Evolutionary conservation across 305 asterid genomes (phyloP), one percentile per base, ranked within the genome.

Genomic region (Rubia occidens): DNA sequence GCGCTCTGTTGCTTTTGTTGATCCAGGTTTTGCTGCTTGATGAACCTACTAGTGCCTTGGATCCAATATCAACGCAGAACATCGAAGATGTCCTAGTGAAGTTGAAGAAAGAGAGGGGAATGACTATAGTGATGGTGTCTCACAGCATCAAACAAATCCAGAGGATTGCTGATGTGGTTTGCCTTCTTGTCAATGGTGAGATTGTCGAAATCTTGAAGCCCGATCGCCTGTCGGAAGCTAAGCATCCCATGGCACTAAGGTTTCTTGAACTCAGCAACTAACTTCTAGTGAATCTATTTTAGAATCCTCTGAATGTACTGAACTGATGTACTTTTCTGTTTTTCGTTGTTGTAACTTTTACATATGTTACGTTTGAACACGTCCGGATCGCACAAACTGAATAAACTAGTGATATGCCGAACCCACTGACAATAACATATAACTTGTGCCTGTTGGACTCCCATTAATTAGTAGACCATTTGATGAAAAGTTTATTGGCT

Each of bases 1-100:
- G 56, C 49, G 11, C 64, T 44, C 49, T 47, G 70, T 47, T 69
- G 55, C 68, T 1, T 54, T 66, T 17, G 55, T 49, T 2, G 15
- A 29, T 72, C 8, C 60, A 89, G 98, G 97, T 90, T 75, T 73
- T 92, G 83, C 79, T 92, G 56, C 83, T 92, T 54, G 98, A 92
- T 74, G 98, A 92, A 81, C 98, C 98, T 15, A 90, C 98, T 1
- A 92, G 98, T 67, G 96, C 98, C 11, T 76, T 92, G 82, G 97
- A 90, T 79, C 98, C 98, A 14, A 87, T 92, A 68, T 92, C 98
- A 60, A 88, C 91, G 20, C 98, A 90, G 75, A 85, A 92, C 81
- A 85, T 90, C 64, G 97, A 92, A 75, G 94, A 90, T 71, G 91
- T 82, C 59, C 84, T 92, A 5, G 84, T 87, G 58, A 85, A 77